A percentile compares a stretch with the other conserved stretches of the same genome.
Conservation (phyloP, 1,139 yeast species). For the Entelexis paramagnoliae region DNA sequence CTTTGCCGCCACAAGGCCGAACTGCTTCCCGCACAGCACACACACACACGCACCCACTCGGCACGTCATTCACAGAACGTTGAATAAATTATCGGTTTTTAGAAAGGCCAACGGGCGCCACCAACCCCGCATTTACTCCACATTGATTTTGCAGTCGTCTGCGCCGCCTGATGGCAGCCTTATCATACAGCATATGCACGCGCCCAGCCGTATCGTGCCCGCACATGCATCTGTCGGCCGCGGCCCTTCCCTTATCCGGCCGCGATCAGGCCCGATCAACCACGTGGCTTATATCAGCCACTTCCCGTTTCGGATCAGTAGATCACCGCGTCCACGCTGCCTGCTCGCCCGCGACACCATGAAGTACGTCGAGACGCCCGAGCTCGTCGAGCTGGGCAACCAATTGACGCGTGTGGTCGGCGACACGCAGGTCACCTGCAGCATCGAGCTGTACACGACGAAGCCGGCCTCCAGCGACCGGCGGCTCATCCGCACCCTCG, state of each 20-base stretch:
- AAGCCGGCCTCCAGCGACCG: conserved; percentile 86
- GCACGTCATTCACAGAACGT: too few relatives aligned
- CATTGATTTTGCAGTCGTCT: neutral
- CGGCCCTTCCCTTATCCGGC: conserved; percentile 3
- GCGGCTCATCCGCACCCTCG: conserved; percentile 78
- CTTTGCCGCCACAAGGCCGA: too few relatives aligned
- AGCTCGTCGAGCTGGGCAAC: conserved; percentile 78
- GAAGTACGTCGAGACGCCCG: conserved; percentile 85
- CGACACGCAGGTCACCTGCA: conserved; percentile 83
- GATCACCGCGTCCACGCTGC: neutral
- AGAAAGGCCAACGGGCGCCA: too few relatives aligned
- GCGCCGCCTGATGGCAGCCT: conserved; percentile 6
- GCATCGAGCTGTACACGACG: conserved; percentile 88
- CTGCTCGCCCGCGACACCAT: conserved; percentile 9
- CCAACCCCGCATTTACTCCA: too few relatives aligned
- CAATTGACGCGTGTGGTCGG: conserved; percentile 54
- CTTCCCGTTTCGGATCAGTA: conserved; percentile 11
- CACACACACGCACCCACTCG: too few relatives aligned
- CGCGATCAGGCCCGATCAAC: neutral
- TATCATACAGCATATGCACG: conserved; percentile 7
- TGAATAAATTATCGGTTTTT: too few relatives aligned
- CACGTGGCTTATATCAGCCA: conserved; percentile 9
- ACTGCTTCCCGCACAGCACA: too few relatives aligned
- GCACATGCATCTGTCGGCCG: neutral
- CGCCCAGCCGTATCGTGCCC: conserved; percentile 2